Conservation (phyloP, 208 protist genomes). For the Blastocrithidia nonstop region DNA sequence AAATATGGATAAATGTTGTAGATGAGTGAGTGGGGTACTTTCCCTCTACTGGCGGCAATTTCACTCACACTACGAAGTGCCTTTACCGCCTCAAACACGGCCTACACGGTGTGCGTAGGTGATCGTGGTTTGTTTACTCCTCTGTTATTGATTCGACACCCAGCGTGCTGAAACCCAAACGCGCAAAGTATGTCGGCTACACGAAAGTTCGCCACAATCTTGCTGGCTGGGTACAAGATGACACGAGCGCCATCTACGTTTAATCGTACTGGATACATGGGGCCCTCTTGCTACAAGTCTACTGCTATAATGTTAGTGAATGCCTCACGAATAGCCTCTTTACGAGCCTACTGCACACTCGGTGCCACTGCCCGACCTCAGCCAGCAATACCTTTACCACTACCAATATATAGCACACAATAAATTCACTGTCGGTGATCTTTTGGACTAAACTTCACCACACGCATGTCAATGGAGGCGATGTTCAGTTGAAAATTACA, state of each 20-base stretch:
- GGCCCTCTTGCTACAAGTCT: slow-evolving; percentile 87
- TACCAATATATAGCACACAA: slow-evolving; percentile 84
- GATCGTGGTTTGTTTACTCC: slow-evolving; percentile 72
- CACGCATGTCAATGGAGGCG: slow-evolving; percentile 84
- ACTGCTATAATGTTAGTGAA: slow-evolving; percentile 87
- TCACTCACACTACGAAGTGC: slow-evolving; percentile 82
- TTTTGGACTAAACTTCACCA: slow-evolving; percentile 87
- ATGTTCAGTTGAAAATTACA: slow-evolving; percentile 90
- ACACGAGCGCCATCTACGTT: slow-evolving; percentile 83
- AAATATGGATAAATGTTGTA: slow-evolving; percentile 90
- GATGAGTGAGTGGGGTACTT: slow-evolving; percentile 84
- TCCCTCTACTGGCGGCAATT: slow-evolving; percentile 83
- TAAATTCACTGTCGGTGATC: slow-evolving; percentile 89
- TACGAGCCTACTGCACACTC: slow-evolving; percentile 80
- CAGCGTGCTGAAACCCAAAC: slow-evolving; percentile 87
- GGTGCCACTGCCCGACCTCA: slow-evolving; percentile 82
- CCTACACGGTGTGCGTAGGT: slow-evolving; percentile 84
- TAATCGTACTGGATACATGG: slow-evolving; percentile 83
- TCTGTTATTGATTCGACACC: slow-evolving; percentile 71
- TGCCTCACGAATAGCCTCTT: slow-evolving; percentile 80
- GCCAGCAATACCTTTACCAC: slow-evolving; percentile 82
- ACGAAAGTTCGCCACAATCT: slow-evolving; percentile 85
- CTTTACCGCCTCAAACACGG: slow-evolving; percentile 83
- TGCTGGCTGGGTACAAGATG: slow-evolving; percentile 75
- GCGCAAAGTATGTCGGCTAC: slow-evolving; percentile 86